These are phyloP conservation scores for Capronia americana DNA, from an alignment of 2,329 filamentous ascomycete species.

Conservation along the genomic window DNA sequence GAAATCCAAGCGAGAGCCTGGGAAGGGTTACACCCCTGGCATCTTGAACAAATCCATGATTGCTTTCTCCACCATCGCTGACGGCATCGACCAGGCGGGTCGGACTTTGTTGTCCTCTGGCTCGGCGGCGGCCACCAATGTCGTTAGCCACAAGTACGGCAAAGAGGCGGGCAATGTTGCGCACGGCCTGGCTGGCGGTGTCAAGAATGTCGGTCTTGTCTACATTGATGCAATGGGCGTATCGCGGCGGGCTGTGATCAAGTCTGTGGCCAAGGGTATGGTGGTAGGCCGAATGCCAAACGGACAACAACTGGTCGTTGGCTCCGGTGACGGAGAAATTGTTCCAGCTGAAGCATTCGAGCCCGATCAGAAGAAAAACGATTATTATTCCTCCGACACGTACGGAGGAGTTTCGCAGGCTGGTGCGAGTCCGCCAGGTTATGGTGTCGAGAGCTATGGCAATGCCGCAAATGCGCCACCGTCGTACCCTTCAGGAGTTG, in stretches of 20 bases:
- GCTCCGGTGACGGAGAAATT: conserved; percentile 53
- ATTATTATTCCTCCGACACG: conserved; percentile 24
- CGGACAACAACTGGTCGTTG: conserved; percentile 56
- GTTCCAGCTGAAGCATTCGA: conserved; percentile 41
- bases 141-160: conserved; percentile 90
- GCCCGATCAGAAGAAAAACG: conserved; percentile 30
- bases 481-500: conserved; percentile 38
- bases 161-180: conserved; percentile 81
- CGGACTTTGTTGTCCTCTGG: conserved; percentile 76
- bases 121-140: conserved; percentile 78
- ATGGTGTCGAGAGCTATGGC: conserved; percentile 37
- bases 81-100: conserved; percentile 88
- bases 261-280: conserved; percentile 97
- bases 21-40: conserved; percentile 86
- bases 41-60: conserved; percentile 95
- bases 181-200: conserved; percentile 76
- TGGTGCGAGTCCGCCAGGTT: conserved; percentile 28
- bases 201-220: conserved; percentile 95
- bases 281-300: conserved; percentile 58
- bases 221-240: conserved; percentile 97
- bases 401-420: conserved; percentile 29
- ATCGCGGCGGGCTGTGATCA: conserved; percentile 84
- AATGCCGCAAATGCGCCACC: conserved; percentile 36
- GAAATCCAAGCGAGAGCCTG: conserved; percentile 65
- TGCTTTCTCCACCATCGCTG: conserved; percentile 91